These are phyloP conservation scores for Vigna radiata DNA, from an alignment of 306 rosid genomes.

Conservation along the genomic window DNA sequence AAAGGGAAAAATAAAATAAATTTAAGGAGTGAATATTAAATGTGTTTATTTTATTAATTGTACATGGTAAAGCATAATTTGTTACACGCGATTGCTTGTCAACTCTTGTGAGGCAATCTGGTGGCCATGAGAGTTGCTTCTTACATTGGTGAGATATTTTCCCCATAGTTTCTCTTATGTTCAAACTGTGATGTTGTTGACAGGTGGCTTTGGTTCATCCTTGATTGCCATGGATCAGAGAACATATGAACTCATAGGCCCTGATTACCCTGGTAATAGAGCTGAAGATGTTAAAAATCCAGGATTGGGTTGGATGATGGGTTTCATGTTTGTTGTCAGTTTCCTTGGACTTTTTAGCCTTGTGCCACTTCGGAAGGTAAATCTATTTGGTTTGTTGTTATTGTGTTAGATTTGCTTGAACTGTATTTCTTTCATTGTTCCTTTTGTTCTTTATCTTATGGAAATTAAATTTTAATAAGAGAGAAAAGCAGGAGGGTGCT, in stretches of 20 bases:
- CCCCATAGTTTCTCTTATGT: not conserved
- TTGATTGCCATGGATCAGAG: conserved; percentile 86
- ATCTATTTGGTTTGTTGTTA: conserved; percentile 28
- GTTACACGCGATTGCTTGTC: not conserved
- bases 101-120: conserved; percentile 11
- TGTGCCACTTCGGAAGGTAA: conserved; percentile 93
- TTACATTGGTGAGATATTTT: not conserved
- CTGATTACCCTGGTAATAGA: conserved; percentile 91
- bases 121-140: conserved; percentile 8
- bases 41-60: conserved; percentile 6
- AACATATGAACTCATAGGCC: conserved; percentile 82
- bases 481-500: not conserved
- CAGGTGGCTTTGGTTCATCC: conserved; percentile 94
- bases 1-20: not conserved
- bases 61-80: not conserved
- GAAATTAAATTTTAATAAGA: conserved; percentile 10
- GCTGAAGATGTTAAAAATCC: conserved; percentile 89
- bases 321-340: conserved; percentile 82
- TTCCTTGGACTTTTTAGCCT: conserved; percentile 94
- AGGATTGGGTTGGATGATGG: conserved; percentile 91
- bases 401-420: not conserved
- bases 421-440: conserved; percentile 5
- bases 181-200: conserved; percentile 29
- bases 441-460: not conserved
- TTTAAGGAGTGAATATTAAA: not conserved